phyloP scores from a whole-genome alignment of 345 rosid genomes.

The Lepidium aucheri region DNA sequence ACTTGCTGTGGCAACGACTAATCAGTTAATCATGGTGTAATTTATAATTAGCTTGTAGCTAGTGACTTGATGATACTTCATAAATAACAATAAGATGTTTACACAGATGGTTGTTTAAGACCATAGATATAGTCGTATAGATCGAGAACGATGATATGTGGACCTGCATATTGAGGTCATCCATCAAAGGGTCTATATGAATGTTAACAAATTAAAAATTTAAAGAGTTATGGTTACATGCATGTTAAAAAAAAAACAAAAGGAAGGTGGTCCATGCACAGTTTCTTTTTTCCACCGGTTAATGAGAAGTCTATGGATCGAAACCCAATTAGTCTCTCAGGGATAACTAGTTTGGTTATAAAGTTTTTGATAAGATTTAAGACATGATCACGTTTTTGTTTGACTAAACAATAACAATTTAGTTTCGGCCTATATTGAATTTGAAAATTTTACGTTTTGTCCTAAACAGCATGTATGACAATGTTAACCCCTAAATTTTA shows the following conservation, averaged over 20 bases:
- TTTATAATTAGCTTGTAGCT: not conserved
- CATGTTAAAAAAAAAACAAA: not conserved
- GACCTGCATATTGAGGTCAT: constrained; percentile 15
- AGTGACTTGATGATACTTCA: constrained; percentile 1
- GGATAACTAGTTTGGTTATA: too few species aligned
- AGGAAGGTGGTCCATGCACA: constrained; percentile 6
- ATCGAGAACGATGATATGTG: constrained; percentile 7
- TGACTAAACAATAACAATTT: too few species aligned
- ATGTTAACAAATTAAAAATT: not conserved
- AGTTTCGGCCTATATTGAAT: too few species aligned
- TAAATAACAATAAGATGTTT: not conserved
- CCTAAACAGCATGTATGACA: too few species aligned
- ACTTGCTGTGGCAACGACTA: not conserved
- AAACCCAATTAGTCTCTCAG: too few species aligned
- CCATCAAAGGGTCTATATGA: constrained; percentile 12
- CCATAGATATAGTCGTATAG: not conserved
- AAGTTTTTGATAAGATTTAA: too few species aligned
- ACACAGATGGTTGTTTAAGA: not conserved
- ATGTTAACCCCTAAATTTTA: not conserved
- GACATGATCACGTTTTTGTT: too few species aligned
- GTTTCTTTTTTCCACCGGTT: too few species aligned
- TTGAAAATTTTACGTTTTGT: too few species aligned
- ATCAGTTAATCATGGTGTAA: not conserved
- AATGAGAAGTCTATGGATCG: too few species aligned
- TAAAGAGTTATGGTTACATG: not conserved